Evolutionary conservation across 108 stramenopile species (phyloP), one percentile per base, ranked within the genome.

Genomic region (Fistulifera solaris): DNA sequence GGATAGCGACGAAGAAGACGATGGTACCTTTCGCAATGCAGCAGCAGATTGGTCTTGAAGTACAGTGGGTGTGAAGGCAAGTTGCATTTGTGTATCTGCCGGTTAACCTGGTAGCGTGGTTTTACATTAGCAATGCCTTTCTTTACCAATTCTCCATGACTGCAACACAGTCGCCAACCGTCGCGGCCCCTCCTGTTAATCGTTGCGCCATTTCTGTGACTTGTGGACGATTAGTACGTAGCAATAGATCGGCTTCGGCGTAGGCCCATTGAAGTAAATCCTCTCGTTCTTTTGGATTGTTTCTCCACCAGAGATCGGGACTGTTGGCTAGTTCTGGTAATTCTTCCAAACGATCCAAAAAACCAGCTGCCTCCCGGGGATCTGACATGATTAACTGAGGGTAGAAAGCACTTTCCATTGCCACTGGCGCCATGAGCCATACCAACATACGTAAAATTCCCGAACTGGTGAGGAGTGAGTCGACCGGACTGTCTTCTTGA

Each of bases 361-460:
- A 89, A 12, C 81, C 85, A 43, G 21, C 58, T 10, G 85, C 89
- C 66, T 97, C 91, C 0, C 91, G 68, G 17, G 96, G 94, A 57
- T 97, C 91, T 19, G 88, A 88, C 38, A 77, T 77, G 26, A 95
- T 80, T 41, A 93, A 58, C 58, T 88, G 87, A 14, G 90, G 76
- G 51, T 96, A 79, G 27, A 76, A 78, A 46, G 70, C 52, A 13
- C 63, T 52, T 65, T 97, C 96, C 72, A 77, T 85, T 31, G 91
- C 94, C 16, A 94, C 96, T 19, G 94, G 94, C 8, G 93, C 87
- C 78, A 95, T 61, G 25, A 96, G 66, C 94, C 94, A 97, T 25
- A 95, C 67, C 41, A 97, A 51, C 22, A 96, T 63, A 48, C 89
- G 83, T 60, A 95, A 48, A 1, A 93, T 64, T 10, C 94, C 94